Conservation (phyloP, 192 early-diverging fungal genomes). For the Spizellomyces punctatus region DNA sequence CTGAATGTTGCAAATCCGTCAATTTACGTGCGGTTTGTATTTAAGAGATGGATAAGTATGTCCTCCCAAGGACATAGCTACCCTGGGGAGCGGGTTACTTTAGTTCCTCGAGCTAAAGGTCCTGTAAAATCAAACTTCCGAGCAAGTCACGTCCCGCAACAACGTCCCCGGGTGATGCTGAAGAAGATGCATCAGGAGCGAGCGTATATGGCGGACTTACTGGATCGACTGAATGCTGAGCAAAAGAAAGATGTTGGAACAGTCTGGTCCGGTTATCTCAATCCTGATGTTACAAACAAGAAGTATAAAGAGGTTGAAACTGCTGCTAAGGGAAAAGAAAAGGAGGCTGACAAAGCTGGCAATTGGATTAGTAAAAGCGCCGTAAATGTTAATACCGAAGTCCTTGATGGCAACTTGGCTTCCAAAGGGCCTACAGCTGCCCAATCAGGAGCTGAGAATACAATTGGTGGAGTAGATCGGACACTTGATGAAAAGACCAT, state of each 20-base stretch:
- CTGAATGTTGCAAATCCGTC: too few species aligned
- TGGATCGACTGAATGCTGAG: conserved; percentile 11
- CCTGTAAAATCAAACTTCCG: not conserved
- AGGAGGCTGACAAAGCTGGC: not conserved
- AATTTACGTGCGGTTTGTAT: too few species aligned
- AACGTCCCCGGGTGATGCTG: not conserved
- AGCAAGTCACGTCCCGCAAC: not conserved
- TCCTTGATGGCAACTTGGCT: not conserved
- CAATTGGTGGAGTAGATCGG: conserved; percentile 1
- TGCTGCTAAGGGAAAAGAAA: not conserved
- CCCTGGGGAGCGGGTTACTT: conserved; percentile 21
- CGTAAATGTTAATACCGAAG: not conserved
- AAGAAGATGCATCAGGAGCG: conserved; percentile 20
- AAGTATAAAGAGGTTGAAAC: conserved; percentile 15
- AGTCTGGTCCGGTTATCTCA: conserved; percentile 42
- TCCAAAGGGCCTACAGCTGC: not conserved
- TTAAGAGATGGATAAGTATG: not conserved
- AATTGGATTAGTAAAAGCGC: not conserved
- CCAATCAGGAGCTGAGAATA: not conserved
- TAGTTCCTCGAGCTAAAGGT: not conserved
- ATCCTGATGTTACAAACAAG: conserved; percentile 38
- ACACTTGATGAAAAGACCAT: not conserved
- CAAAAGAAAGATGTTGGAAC: conserved; percentile 35
- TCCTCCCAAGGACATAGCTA: conserved; percentile 1
- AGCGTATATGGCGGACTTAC: conserved; percentile 3